These are phyloP conservation scores for Microsporum audouinii DNA, from an alignment of 2,329 filamentous ascomycete species.

Conservation along the genomic window DNA sequence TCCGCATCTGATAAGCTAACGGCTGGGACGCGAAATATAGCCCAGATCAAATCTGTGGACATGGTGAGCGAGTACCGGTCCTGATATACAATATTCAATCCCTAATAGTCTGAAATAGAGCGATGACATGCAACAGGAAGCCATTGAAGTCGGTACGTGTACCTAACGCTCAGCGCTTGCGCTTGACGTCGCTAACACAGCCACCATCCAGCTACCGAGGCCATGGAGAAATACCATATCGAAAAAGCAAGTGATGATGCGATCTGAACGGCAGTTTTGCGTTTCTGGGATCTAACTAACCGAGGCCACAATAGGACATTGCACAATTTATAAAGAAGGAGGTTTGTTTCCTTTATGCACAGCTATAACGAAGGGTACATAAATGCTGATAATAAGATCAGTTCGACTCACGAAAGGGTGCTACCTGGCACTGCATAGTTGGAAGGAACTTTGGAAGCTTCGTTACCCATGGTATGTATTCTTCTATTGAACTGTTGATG, in stretches of 20 bases:
- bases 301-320: conserved; percentile 57
- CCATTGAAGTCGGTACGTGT: conserved; percentile 79
- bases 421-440: conserved; percentile 98
- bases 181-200: conserved; percentile 20
- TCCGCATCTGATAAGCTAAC: background rate
- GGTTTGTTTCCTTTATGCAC: conserved; percentile 39
- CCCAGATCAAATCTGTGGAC: conserved; percentile 94
- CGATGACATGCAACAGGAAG: conserved; percentile 94
- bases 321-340: conserved; percentile 93
- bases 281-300: background rate
- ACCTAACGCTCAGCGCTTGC: background rate
- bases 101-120: conserved; percentile 45
- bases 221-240: conserved; percentile 59
- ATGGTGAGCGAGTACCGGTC: conserved; percentile 56
- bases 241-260: conserved; percentile 48
- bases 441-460: conserved; percentile 98
- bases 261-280: background rate
- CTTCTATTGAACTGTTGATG: background rate
- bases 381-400: conserved; percentile 31
- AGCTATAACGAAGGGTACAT: conserved; percentile 10
- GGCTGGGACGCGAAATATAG: conserved; percentile 37
- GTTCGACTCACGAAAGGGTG: conserved; percentile 95
- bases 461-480: conserved; percentile 74
- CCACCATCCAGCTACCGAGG: conserved; percentile 48
- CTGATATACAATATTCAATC: conserved; percentile 9